phyloP scores from a whole-genome alignment of 2,329 filamentous ascomycete species.

The Leptographium galeiforme region DNA sequence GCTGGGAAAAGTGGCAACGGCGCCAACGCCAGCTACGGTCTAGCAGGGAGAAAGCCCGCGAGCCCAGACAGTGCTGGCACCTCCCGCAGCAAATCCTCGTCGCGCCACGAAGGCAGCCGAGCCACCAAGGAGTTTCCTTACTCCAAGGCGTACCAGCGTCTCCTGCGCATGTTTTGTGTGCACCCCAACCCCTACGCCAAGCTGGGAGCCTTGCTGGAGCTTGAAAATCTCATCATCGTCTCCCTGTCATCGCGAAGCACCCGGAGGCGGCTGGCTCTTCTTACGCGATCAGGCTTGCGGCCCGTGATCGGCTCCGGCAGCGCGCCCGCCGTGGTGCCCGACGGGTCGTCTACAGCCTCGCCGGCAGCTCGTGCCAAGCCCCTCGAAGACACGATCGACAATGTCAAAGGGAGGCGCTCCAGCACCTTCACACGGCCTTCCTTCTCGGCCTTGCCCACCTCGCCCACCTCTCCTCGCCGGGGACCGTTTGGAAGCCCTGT shows the following conservation, averaged over 20 bases:
- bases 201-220: constrained; percentile 66
- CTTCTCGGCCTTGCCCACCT: constrained; percentile 15
- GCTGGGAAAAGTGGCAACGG: not conserved
- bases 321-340: not conserved
- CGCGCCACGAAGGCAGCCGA: not conserved
- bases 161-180: constrained; percentile 77
- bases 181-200: constrained; percentile 82
- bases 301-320: constrained; percentile 2
- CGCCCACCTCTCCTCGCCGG: constrained; percentile 12
- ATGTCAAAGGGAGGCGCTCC: constrained; percentile 53
- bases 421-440: constrained; percentile 32
- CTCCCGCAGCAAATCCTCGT: not conserved
- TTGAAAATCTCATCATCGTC: constrained; percentile 69
- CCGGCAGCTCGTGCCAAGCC: constrained; percentile 25
- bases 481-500: constrained; percentile 25
- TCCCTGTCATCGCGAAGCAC: constrained; percentile 48
- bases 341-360: constrained; percentile 1
- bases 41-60: constrained; percentile 13
- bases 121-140: constrained; percentile 57
- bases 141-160: constrained; percentile 60
- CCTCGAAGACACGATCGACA: constrained; percentile 56
- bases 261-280: constrained; percentile 23
- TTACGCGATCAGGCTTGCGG: constrained; percentile 14
- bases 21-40: not conserved
- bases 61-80: constrained; percentile 28